Evolutionary conservation across 1,284 basidiomycete species (phyloP).

Genomic region (Ceratobasidium sp.): DNA sequence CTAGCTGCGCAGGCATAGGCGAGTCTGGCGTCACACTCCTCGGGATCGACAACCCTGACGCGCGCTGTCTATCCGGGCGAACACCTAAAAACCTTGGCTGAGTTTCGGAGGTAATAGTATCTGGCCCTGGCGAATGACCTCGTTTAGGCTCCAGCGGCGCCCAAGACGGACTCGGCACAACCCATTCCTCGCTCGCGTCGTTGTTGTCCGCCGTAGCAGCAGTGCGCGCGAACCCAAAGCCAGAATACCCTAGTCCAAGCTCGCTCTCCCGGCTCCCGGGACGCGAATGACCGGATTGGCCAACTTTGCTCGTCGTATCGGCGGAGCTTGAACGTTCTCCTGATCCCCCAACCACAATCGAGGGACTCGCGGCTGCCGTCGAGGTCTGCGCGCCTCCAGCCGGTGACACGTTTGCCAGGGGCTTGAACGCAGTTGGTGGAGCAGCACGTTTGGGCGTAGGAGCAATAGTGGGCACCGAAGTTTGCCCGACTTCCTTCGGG

Average conservation of each 20-base stretch:
- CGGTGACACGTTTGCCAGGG: background rate
- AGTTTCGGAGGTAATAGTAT: background rate
- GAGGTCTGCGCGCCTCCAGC: constrained; percentile 1
- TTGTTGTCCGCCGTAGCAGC: background rate
- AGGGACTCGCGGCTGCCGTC: background rate
- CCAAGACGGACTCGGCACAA: constrained; percentile 35
- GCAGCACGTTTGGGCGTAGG: background rate
- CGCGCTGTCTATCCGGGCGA: constrained; percentile 21
- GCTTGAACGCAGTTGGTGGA: constrained; percentile 9
- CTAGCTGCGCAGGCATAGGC: constrained; percentile 5
- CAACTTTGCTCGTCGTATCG: background rate
- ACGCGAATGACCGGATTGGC: background rate
- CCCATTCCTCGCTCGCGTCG: constrained; percentile 27
- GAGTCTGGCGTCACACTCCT: constrained; percentile 36
- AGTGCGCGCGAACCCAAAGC: constrained; percentile 2
- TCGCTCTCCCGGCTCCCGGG: constrained; percentile 16
- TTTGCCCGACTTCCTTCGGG: constrained; percentile 24
- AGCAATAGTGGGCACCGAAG: background rate
- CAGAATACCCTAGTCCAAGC: constrained; percentile 26
- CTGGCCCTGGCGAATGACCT: constrained; percentile 6
- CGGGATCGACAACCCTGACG: constrained; percentile 29
- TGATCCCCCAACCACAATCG: background rate
- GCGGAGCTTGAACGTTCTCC: background rate
- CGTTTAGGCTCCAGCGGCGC: constrained; percentile 27
- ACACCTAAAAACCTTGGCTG: constrained; percentile 14